Base-by-base conservation (phyloP, 345 rosid genomes). In the Sonneratia caseolaris region DNA sequence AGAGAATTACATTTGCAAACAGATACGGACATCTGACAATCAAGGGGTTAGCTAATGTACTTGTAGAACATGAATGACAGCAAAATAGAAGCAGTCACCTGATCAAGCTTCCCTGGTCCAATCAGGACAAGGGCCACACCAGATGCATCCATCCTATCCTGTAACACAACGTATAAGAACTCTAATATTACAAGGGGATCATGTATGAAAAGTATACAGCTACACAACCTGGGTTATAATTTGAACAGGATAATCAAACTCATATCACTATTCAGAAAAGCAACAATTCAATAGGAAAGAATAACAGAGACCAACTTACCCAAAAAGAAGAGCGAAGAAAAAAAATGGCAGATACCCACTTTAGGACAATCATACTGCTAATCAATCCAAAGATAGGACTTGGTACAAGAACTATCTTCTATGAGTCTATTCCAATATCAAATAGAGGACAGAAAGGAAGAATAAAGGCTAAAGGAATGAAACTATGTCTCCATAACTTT, bases 21-120 rank as follows among this genome's bases (percentile, higher is more conserved):
- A 24, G 15, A n/a, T n/a, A 24, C 15, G 10, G 45, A 42, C 22
- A 61, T 24, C 12, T 61, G 37, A 61, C 24, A 19, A 5, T 55
- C 61, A 61, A 24, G 7, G 12, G 64, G 13, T 5, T 59, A 59
- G 36, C 15, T 27, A 22, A 27, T 24, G 24, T 22, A 61, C 65
- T 22, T 10, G 45, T 61, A 22, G 6, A 61, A 7, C 15, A 61
- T 24, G 65, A 61, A 61, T 24, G 65, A 61, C 35, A 5, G 24
- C 15, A 32, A 22, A 22, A 57, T 24, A 22, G 11, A 32, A 7
- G 47, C 19, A 71, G 10, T 71, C 80, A 89, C 96, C 93, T 94
- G 98, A 36, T 90, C 89, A 78, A 91, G 75, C 65, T 84, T 90
- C 10, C 97, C 98, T 0, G 96, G 93, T 76, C 97, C 98, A 61